Conservation (phyloP, 106 monocot genomes). For the Xerophyta viscosa region DNA sequence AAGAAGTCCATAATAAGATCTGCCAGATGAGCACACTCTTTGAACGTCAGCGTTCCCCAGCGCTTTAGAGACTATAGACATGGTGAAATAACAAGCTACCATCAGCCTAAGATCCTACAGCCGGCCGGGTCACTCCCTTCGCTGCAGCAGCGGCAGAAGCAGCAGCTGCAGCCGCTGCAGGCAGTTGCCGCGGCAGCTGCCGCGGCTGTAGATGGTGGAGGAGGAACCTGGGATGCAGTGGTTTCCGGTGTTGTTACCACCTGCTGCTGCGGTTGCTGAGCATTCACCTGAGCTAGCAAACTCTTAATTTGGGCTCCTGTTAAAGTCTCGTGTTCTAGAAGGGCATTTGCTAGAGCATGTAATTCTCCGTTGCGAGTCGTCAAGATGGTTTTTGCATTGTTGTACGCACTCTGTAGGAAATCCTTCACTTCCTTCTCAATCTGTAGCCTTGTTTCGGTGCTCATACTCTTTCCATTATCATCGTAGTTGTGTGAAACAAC, state of each 20-base stretch:
- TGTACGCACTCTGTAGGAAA: slow-evolving; percentile 76
- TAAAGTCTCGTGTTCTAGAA: slow-evolving; percentile 87
- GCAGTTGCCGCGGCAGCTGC: slow-evolving; percentile 41
- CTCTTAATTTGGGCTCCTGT: slow-evolving; percentile 82
- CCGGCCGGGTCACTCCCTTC: slow-evolving; percentile 79
- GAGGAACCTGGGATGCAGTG: slow-evolving; percentile 13
- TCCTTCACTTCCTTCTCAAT: slow-evolving; percentile 88
- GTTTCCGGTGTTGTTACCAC: slow-evolving; percentile 13
- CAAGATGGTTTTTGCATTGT: slow-evolving; percentile 81
- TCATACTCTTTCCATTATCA: slow-evolving; percentile 96
- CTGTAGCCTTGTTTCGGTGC: slow-evolving; percentile 78
- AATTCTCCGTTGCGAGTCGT: slow-evolving; percentile 65
- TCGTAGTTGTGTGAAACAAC: slow-evolving; percentile 79
- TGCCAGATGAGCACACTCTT: too few relatives aligned
- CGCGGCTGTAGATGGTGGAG: slow-evolving; percentile 33
- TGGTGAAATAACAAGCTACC: too few relatives aligned
- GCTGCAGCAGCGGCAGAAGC: slow-evolving; percentile 74
- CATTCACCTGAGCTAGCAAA: slow-evolving; percentile 45
- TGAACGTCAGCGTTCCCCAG: too few relatives aligned
- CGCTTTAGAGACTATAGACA: too few relatives aligned
- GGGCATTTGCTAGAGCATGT: slow-evolving; percentile 81
- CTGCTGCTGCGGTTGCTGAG: slow-evolving; percentile 30
- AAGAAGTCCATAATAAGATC: too few relatives aligned
- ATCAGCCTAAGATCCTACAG: slow-evolving; percentile 54
- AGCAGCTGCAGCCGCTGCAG: slow-evolving; percentile 65